Base-by-base conservation (phyloP, 805 yeast genomes). In the Candida sakaeoensis region DNA sequence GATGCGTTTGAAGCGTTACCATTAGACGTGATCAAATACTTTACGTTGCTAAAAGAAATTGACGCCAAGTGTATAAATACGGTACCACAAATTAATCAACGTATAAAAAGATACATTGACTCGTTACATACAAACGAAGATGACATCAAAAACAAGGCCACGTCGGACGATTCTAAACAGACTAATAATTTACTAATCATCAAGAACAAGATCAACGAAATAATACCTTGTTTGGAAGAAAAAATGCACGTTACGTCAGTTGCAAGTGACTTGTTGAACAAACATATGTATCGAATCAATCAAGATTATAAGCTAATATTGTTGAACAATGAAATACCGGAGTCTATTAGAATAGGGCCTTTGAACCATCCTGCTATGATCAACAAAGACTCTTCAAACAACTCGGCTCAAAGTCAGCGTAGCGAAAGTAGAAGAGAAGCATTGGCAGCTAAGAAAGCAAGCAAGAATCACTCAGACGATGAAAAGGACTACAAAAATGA, bases 231-330 rank as follows among this genome's bases (percentile, higher is more conserved):
- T 45, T 63, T 91, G 40, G 98, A 91, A 57, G 97, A 93, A 58
- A 93, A 93, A 62, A 88, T 93, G 95, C 97, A 91, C 59, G 96
- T 93, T 30, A 91, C 97, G 4, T 82, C 91, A 1, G 82, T 87
- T 28, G 96, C 97, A 16, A 75, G 86, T 22, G 97, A 90, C 51
- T 74, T 82, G 9, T 73, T 89, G 33, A 65, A 72, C 22, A 78
- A 81, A 43, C 85, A 87, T 53, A 63, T 87, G 40, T 73, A 70
- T 37, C 71, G 97, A 37, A 72, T 93, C 47, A 85, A 90, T 55
- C 78, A 83, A 49, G 95, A 86, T 54, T 90, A 79, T 65, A 85
- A 84, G 35, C 68, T 82, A 35, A 84, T 91, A 18, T 63, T 83
- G 34, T 67, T 74, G 41, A 79, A 80, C 51, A 70, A 75, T 51